Base-by-base conservation (phyloP, 2,329 filamentous ascomycete genomes). In the Chrysoporthe austroafricana region DNA sequence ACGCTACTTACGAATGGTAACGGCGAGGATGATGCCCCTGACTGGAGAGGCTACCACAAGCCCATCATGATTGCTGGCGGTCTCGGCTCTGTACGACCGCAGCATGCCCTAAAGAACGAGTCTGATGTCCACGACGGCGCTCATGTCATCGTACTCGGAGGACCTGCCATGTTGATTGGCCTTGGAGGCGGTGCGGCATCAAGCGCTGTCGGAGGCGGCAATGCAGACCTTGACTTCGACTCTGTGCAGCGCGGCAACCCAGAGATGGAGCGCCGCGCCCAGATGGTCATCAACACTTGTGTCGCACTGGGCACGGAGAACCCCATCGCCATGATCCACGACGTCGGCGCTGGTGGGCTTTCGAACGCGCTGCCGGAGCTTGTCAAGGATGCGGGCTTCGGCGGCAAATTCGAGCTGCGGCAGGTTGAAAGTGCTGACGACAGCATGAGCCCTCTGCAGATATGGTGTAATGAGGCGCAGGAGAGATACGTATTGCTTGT, bases 61-160 rank as follows among this genome's bases (percentile, higher is more conserved):
- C 96, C 96, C 11, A 97, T 97, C 78, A 97, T 97, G 93, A 93
- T 99, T 80, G 96, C 96, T 70, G 96, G 96, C 76, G 96, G 96
- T 76, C 88, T 98, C 46, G 96, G 96, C 61, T 97, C 92, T 6
- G 95, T 98, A 42, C 84, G 96, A 67, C 95, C 96, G 16, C 90
- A 95, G 74, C 92, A 97, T 76, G 95, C 96, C 2, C 84, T 97
- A 68, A 99, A 99, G 81, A 87, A 92, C 70, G 88, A 90, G 9
- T 84, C 87, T 14, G 84, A 92, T 70, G 96, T 99, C 21, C 90
- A 90, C 63, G 87, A 94, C 63, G 95, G 94, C n/a, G 94, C 94
- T 21, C 92, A 95, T 76, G 87, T 97, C 58, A 91, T 99, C 72
- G 95, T 98, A 32, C 89, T 99, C 21, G 96, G 96, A 74, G 96